These are phyloP conservation scores for Craspedostauros australis DNA, from an alignment of 108 stramenopile genomes.

Conservation along the genomic window DNA sequence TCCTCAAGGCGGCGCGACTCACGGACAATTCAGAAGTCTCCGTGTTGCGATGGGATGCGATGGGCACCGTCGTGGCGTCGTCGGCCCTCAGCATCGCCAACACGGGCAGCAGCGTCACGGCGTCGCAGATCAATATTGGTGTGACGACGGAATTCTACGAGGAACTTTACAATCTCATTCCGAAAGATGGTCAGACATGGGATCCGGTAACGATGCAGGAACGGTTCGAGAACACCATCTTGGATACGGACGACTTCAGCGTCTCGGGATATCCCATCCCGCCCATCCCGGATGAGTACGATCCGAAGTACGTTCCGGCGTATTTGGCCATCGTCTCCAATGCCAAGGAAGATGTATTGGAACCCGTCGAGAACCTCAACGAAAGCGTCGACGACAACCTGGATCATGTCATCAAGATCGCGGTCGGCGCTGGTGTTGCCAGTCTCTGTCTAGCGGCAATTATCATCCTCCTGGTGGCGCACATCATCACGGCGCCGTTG, in stretches of 20 bases:
- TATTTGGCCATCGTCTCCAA: constrained; percentile 26
- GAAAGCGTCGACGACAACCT: constrained; percentile 20
- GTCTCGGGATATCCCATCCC: constrained; percentile 28
- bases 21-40: constrained; percentile 14
- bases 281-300: constrained; percentile 26
- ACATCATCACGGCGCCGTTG: constrained; percentile 22
- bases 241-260: constrained; percentile 5
- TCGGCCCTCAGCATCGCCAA: constrained; percentile 5
- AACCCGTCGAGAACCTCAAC: constrained; percentile 6
- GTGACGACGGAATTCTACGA: constrained; percentile 5
- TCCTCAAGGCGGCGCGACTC: constrained; percentile 14
- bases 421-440: constrained; percentile 10
- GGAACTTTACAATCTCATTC: constrained; percentile 9
- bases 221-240: constrained; percentile 9
- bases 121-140: constrained; percentile 3
- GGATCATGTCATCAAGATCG: constrained; percentile 1
- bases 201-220: constrained; percentile 14
- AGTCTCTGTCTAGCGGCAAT: constrained; percentile 19
- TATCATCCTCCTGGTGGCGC: constrained; percentile 22
- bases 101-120: too few relatives aligned
- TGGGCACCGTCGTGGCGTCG: constrained; percentile 2
- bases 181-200: constrained; percentile 20
- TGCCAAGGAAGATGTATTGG: constrained; percentile 6
- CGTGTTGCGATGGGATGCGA: constrained; percentile 13
- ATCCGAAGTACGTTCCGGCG: constrained; percentile 22